These are phyloP conservation scores for Cyclotella atomus DNA, from an alignment of 108 stramenopile genomes.

Conservation along the genomic window DNA sequence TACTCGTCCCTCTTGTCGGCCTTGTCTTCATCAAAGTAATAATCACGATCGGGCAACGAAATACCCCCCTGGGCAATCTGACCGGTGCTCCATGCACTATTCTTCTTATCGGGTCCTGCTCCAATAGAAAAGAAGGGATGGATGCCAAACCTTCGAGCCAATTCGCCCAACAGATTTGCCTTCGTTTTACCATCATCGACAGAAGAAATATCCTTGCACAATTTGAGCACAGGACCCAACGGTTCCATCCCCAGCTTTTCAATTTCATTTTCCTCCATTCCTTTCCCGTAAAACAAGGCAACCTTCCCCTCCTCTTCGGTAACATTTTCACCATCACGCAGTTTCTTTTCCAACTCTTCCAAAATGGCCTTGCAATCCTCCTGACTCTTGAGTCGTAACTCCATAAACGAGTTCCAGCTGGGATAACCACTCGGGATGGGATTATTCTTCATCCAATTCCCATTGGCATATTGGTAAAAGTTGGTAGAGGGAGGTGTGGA, in stretches of 20 bases:
- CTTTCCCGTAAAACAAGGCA: slow-evolving; percentile 66
- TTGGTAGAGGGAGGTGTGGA: slow-evolving; percentile 46
- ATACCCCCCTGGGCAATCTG: slow-evolving; percentile 74
- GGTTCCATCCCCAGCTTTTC: slow-evolving; percentile 55
- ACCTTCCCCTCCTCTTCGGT: slow-evolving; percentile 63
- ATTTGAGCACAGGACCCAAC: slow-evolving; percentile 51
- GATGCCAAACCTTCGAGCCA: slow-evolving; percentile 34
- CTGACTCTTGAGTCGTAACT: slow-evolving; percentile 65
- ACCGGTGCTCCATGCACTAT: slow-evolving; percentile 59
- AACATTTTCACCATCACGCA: not conserved
- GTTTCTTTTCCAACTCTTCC: slow-evolving; percentile 30
- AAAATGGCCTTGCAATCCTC: slow-evolving; percentile 71
- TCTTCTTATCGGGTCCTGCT: slow-evolving; percentile 63
- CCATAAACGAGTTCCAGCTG: slow-evolving; percentile 78
- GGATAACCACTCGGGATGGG: slow-evolving; percentile 85
- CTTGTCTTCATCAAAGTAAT: slow-evolving; percentile 88
- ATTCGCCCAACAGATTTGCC: slow-evolving; percentile 49
- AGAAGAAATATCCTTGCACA: slow-evolving; percentile 34
- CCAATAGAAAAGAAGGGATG: slow-evolving; percentile 61
- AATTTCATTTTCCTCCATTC: slow-evolving; percentile 76
- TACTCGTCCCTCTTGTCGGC: slow-evolving; percentile 68
- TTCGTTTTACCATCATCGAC: slow-evolving; percentile 29
- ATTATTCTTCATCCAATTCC: slow-evolving; percentile 77
- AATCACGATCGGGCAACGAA: slow-evolving; percentile 77
- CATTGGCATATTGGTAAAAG: slow-evolving; percentile 77